A percentile compares a stretch with the other conserved stretches of the same genome.
phyloP scores from a whole-genome alignment of 148 eudicot species.

The Hydrangea macrophylla region DNA sequence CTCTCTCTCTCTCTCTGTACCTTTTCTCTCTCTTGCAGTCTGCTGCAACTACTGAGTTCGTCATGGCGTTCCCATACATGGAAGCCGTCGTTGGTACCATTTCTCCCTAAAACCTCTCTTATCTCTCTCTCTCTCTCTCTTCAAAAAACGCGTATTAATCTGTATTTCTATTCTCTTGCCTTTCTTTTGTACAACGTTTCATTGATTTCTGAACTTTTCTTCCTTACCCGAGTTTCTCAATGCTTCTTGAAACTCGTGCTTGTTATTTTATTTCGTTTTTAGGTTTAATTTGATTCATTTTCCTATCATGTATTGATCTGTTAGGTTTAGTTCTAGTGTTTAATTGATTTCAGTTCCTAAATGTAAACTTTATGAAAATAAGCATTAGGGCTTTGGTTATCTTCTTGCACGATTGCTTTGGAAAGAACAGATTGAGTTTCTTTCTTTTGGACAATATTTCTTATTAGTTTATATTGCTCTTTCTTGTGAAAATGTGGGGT shows the following conservation, averaged over 20 bases:
- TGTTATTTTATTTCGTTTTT: background rate
- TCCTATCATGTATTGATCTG: background rate
- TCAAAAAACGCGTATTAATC: no score
- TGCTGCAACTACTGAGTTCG: constrained; percentile 9
- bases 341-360: background rate
- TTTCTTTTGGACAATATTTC: no score
- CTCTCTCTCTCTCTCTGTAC: no score
- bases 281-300: background rate
- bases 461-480: no score
- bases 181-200: background rate
- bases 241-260: background rate
- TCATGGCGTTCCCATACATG: constrained; percentile 92
- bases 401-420: no score
- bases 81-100: constrained; percentile 86
- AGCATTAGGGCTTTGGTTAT: constrained; percentile 12
- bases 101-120: constrained; percentile 2
- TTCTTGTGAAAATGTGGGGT: no score
- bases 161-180: background rate
- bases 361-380: background rate
- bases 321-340: background rate
- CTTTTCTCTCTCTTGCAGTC: background rate
- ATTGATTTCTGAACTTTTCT: background rate
- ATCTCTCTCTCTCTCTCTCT: background rate
- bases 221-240: background rate
- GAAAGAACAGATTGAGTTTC: no score